Evolutionary conservation across 2,329 filamentous ascomycete genomes (phyloP), one percentile per base, ranked within the genome.

Genomic region (Curvularia eragrostidis): DNA sequence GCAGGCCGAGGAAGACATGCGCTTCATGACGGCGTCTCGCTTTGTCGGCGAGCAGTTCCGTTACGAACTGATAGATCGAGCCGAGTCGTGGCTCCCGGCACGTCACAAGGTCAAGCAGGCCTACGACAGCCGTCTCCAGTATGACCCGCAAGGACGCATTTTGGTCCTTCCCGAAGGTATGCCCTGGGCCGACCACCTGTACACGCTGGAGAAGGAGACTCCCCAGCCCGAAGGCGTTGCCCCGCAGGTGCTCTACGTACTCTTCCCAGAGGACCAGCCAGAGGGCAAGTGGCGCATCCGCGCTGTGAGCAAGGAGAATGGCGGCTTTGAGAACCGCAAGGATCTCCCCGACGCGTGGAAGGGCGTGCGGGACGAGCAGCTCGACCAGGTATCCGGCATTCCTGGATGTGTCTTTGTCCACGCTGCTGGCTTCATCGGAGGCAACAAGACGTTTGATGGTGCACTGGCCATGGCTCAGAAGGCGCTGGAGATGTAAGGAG

Each of bases 111-210:
- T 98, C 47, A 85, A 88, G 65, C 79, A 85, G 41, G 93, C 94
- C 9, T 97, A 95, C 75, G 81, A 83, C 32, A 84, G 84, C 63
- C 88, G 94, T 54, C 74, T 79, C 26, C 81, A 89, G 65, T 85
- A 87, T 72, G 91, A 97, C 74, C 72, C 88, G 9, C 81, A 88
- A 64, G 93, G 93, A 55, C 88, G 91, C 62, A 86, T 98, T 59
- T 83, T 98, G 70, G 89, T 97, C 24, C 84, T 99, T 12, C 76
- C 78, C 55, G 88, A 91, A 74, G 88, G 90, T 57, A 90, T 94
- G 59, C 94, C 94, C 1, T 98, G 95, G 95, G 95, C 96, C 77
- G 94, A 98, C 72, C 95, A 99, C 77, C 84, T 99, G 18, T 98
- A 97, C 80, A 87, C 85, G 18, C 85, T 98, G 26, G 95, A 99